Evolutionary conservation across 176 grass and related monocot species (phyloP).

Genomic region (Avena sativa): DNA sequence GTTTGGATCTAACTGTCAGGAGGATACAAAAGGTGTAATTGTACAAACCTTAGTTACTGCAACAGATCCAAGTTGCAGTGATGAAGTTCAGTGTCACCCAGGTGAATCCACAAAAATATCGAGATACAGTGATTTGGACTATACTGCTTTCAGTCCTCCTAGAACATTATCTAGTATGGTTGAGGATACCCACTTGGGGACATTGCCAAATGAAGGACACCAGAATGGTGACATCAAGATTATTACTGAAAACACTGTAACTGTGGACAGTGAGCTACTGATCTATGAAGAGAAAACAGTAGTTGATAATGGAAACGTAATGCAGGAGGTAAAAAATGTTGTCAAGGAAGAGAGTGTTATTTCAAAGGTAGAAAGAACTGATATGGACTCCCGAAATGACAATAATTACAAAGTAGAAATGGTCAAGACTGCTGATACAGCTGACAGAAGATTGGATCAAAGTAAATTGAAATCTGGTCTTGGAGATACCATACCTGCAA

Average conservation of each 20-base stretch:
- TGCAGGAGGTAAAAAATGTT: conserved; percentile 63
- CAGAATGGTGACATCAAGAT: conserved; percentile 59
- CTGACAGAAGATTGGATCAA: conserved; percentile 41
- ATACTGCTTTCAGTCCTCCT: conserved; percentile 42
- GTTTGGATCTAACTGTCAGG: conserved; percentile 53
- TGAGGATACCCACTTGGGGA: conserved; percentile 42
- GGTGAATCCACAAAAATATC: conserved; percentile 40
- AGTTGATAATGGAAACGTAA: conserved; percentile 64
- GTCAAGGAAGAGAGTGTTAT: conserved; percentile 61
- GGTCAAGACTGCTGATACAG: conserved; percentile 39
- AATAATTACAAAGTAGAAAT: conserved; percentile 39
- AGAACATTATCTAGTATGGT: conserved; percentile 35
- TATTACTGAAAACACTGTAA: conserved; percentile 62
- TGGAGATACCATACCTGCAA: conserved; percentile 44
- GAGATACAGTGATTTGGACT: conserved; percentile 48
- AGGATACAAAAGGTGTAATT: conserved; percentile 75
- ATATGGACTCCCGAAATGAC: conserved; percentile 33
- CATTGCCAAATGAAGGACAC: conserved; percentile 34
- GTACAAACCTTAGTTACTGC: conserved; percentile 59
- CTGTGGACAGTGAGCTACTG: conserved; percentile 54
- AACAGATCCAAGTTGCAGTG: conserved; percentile 51
- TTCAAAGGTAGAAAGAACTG: conserved; percentile 29
- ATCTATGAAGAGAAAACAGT: conserved; percentile 95
- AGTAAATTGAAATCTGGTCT: conserved; percentile 32
- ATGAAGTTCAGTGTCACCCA: conserved; percentile 45